Evolutionary conservation across 495 filamentous ascomycete genomes (phyloP).

Genomic region (Extremus antarcticus): DNA sequence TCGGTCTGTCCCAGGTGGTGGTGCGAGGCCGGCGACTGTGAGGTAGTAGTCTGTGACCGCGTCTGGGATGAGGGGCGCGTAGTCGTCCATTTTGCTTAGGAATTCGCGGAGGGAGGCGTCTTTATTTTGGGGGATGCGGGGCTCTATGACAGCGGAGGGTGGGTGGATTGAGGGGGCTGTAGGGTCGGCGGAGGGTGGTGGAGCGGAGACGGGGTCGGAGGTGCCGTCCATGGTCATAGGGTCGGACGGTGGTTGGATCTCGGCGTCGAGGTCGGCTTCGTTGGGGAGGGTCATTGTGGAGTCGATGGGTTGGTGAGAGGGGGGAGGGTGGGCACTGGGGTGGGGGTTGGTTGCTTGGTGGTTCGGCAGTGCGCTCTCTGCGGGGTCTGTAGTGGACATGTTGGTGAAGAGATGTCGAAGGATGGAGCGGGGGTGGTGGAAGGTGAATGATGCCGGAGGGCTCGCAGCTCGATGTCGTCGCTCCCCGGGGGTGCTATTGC

Average conservation of each 20-base stretch:
- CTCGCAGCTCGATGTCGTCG: constrained; percentile 2
- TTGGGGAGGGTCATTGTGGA: constrained; percentile 4
- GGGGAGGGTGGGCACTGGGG: neutral
- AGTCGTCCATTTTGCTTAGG: constrained; percentile 92
- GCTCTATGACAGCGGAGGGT: constrained; percentile 20
- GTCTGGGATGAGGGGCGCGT: constrained; percentile 95
- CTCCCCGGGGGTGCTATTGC: neutral
- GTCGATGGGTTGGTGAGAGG: constrained; percentile 4
- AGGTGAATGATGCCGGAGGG: neutral
- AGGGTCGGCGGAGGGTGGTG: neutral
- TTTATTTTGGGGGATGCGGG: constrained; percentile 62
- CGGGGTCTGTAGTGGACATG: constrained; percentile 4
- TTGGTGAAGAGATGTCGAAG: neutral
- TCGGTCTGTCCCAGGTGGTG: constrained; percentile 72
- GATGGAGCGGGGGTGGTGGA: neutral
- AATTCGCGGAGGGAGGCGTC: constrained; percentile 87
- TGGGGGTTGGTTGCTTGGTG: constrained; percentile 3
- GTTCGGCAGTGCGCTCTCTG: constrained; percentile 8
- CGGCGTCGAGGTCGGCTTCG: constrained; percentile 22
- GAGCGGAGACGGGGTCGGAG: constrained; percentile 13
- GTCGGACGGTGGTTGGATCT: constrained; percentile 20
- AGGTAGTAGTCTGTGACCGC: constrained; percentile 97
- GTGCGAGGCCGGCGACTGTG: constrained; percentile 83
- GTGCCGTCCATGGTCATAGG: constrained; percentile 24
- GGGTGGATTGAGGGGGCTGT: constrained; percentile 11